These are phyloP conservation scores for Solanum rostratum DNA, from an alignment of 257 asterid genomes.

Conservation along the genomic window DNA sequence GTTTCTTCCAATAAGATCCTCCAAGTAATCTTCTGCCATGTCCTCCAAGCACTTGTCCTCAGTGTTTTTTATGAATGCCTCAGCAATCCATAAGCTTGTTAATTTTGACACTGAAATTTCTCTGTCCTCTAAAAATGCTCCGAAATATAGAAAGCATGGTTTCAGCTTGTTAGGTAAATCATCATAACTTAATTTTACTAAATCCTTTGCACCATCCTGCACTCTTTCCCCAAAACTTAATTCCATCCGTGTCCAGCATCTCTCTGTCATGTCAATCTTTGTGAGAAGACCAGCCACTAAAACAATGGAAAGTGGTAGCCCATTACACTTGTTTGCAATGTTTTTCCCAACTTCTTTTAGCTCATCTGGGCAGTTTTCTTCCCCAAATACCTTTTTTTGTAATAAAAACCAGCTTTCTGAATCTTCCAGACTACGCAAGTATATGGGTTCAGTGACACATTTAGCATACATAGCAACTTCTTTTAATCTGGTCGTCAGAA, in stretches of 20 bases:
- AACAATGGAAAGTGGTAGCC: not conserved
- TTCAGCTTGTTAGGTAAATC: conserved; percentile 16
- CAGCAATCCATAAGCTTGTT: not conserved
- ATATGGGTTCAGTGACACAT: not conserved
- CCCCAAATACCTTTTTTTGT: not conserved
- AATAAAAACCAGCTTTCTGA: not conserved
- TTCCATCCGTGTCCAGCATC: not conserved
- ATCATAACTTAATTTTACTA: conserved; percentile 11
- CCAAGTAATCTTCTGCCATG: not conserved
- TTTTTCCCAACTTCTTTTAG: not conserved
- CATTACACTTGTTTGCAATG: not conserved
- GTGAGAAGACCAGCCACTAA: not conserved
- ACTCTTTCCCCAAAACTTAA: not conserved
- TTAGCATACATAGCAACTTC: not conserved
- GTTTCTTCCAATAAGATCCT: not conserved
- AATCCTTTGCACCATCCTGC: not conserved
- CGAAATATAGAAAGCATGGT: not conserved
- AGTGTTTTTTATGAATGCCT: not conserved
- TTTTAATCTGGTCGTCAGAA: not conserved
- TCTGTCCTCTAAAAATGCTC: not conserved
- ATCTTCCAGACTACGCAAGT: not conserved
- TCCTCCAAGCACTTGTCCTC: not conserved
- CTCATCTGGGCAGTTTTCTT: not conserved
- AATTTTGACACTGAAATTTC: not conserved
- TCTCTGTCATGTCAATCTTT: not conserved